Evolutionary conservation across 2,329 filamentous ascomycete species (phyloP).

Genomic region (Trichoderma lentiforme): DNA sequence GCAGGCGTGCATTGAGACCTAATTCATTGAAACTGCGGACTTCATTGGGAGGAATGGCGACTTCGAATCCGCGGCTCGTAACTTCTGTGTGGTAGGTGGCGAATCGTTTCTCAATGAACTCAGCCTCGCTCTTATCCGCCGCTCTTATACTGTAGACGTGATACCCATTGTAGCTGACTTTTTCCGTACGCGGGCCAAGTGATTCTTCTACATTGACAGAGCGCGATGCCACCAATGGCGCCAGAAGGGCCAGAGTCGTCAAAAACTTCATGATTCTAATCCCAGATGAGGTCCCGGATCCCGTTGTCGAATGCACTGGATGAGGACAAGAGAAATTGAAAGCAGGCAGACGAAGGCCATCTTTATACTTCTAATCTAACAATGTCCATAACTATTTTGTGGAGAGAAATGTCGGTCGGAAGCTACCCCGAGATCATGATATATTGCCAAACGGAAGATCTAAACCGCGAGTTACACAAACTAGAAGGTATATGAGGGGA

Average conservation of each 20-base stretch:
- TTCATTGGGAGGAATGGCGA: neutral
- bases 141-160: constrained; percentile 2
- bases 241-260: neutral
- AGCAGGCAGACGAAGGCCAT: neutral
- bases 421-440: neutral
- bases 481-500: neutral
- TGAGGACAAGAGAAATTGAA: neutral
- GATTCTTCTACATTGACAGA: neutral
- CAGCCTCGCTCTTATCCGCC: neutral
- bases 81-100: neutral
- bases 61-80: neutral
- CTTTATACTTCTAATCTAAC: neutral
- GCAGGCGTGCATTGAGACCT: neutral
- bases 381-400: neutral
- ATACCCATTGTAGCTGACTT: constrained; percentile 2
- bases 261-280: neutral
- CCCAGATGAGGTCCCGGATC: neutral
- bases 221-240: neutral
- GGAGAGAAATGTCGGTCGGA: neutral
- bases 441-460: neutral
- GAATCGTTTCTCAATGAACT: neutral
- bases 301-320: neutral
- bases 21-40: neutral
- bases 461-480: neutral
- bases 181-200: neutral